Base-by-base conservation (phyloP, 192 early-diverging fungal genomes). In the Linnemannia hyalina region DNA sequence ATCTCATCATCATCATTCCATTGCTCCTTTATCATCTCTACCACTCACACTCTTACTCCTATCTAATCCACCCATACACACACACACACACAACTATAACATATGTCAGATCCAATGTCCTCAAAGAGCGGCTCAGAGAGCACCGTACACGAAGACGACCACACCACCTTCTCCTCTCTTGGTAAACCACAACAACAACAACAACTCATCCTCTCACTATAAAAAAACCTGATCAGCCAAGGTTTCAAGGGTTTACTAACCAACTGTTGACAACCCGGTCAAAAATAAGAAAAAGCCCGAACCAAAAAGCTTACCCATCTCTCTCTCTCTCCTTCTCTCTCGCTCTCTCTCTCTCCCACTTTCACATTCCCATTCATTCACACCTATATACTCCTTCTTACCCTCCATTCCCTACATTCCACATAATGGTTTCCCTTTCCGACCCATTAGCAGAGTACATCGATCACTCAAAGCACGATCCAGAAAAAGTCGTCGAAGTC, bases 401-500 rank as follows among this genome's bases (percentile, higher is more conserved):
- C 42, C 69, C 46, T 75, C 42, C 44, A 8, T 60, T 71, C 52
- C 29, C 70, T 42, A 35, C 42, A 26, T 80, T 38, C 52, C 20
- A n/a, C 26, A n/a, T 6, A 13, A 42, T 65, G 35, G 47, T 52
- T 44, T 68, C 44, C 16, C 20, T 74, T 40, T 40, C 16, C 22
- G 41, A 29, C 36, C 38, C 8, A 4, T 73, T 57, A 80, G 89
- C 83, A 71, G 92, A 91, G 49, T 86, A 90, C 65, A 82, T 91
- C 75, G 92, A 92, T 85, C 87, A 85, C 44, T 92, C 92, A 26
- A 88, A 88, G 74, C 88, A 90, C 38, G 89, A 91, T 84, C 77
- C 82, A 68, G 92, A 93, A 90, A 87, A 86, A 72, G 89, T 90
- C 29, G 89, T 93, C 70, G 92, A 93, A 86, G 88, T 90, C 32